These are phyloP conservation scores for Geoglossum glabrum DNA, from an alignment of 495 filamentous ascomycete genomes.

Conservation along the genomic window DNA sequence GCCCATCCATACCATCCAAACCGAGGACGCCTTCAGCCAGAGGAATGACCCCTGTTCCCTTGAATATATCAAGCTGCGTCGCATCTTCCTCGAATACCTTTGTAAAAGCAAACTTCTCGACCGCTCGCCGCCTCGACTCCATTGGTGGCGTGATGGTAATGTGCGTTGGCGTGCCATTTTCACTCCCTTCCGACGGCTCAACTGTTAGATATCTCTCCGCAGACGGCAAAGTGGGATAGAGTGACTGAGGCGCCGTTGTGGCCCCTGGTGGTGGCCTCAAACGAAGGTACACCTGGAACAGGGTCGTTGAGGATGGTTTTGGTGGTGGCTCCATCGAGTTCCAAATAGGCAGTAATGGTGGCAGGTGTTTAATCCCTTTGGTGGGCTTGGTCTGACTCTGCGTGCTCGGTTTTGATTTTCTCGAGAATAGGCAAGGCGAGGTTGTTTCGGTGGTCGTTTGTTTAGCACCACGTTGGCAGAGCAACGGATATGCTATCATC, in stretches of 20 bases:
- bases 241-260: slow-evolving; percentile 6
- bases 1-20: slow-evolving; percentile 43
- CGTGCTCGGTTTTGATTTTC: not conserved
- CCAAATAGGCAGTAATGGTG: not conserved
- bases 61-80: slow-evolving; percentile 69
- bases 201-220: slow-evolving; percentile 60
- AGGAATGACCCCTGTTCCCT: slow-evolving; percentile 53
- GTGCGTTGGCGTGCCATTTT: slow-evolving; percentile 39
- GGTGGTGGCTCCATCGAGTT: slow-evolving; percentile 17
- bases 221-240: not conserved
- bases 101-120: slow-evolving; percentile 91
- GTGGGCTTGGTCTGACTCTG: not conserved
- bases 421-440: too few relatives aligned
- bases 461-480: too few relatives aligned
- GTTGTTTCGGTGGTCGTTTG: too few relatives aligned
- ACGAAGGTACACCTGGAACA: slow-evolving; percentile 87
- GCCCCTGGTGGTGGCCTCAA: slow-evolving; percentile 40
- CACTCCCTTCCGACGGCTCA: slow-evolving; percentile 30
- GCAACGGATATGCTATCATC: too few relatives aligned
- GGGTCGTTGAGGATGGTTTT: slow-evolving; percentile 31
- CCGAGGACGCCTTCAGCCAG: slow-evolving; percentile 64
- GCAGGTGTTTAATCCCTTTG: not conserved
- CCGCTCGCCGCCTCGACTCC: slow-evolving; percentile 55
- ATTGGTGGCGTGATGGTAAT: slow-evolving; percentile 75
- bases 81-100: slow-evolving; percentile 76